Base-by-base conservation (phyloP, 2,329 filamentous ascomycete species). In the Lizonia empirigonia region DNA sequence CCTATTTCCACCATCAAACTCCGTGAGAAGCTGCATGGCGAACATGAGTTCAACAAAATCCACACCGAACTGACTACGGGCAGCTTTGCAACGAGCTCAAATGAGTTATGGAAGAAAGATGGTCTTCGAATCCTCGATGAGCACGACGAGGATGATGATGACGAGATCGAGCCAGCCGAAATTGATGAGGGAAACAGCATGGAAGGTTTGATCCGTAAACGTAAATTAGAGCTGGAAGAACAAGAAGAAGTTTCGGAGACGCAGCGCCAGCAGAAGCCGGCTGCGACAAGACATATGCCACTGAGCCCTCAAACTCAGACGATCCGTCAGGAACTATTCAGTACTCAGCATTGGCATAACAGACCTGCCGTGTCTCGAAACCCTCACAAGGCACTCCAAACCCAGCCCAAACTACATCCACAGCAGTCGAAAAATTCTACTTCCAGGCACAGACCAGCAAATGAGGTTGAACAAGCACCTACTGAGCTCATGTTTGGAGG, bases 71-170 rank as follows among this genome's bases (percentile, higher is more conserved):
- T 77, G 1, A 61, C 54, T 3, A 41, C 67, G 4, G 58, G 65
- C 0, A 68, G 71, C 6, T 63, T 73, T 4, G 64, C 77, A 2
- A 73, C 76, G 23, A 76, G 77, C 24, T 69, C 72, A 5, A 62
- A 63, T 4, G 60, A 79, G 19, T 70, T 76, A 3, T 82, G 78
- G 76, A 82, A 82, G 58, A 72, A 69, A 1, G 71, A 76, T 3
- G 77, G 78, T 0, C 59, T 83, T n/a, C 71, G 73, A 15, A 69
- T 82, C 13, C 62, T 83, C 3, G 72, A 76, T 15, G 52, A 58
- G 5, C 46, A 62, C 2, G 68, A 74, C 5, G 63, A 71, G 4
- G 72, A 74, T 6, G 75, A 76, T 1, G 73, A 77, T 7, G 63
- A 70, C 8, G 64, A 68, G n/a, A 41, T 72, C 1, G 60, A 69